These are phyloP conservation scores for Aspergillus sparsus DNA, from an alignment of 495 filamentous ascomycete genomes.

Conservation along the genomic window DNA sequence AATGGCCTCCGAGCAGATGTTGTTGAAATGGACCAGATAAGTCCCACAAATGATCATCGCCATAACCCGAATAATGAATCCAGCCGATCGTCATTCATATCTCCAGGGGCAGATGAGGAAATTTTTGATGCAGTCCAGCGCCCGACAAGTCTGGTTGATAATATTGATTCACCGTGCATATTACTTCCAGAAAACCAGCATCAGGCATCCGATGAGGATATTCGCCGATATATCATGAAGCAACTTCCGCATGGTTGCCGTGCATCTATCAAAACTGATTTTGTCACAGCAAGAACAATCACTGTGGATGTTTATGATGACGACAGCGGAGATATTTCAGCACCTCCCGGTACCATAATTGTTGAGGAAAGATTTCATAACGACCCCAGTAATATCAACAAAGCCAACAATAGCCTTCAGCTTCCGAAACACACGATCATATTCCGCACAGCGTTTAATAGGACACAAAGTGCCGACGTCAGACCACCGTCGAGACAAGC, in stretches of 20 bases:
- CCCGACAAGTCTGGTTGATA: conserved; percentile 29
- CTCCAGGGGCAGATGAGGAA: conserved; percentile 41
- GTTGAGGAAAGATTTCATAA: conserved; percentile 57
- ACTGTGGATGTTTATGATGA: conserved; percentile 71
- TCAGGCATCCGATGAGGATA: conserved; percentile 46
- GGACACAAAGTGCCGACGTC: conserved; percentile 43
- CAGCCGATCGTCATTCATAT: conserved; percentile 41
- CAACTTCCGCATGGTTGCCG: conserved; percentile 47
- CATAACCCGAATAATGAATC: conserved; percentile 23
- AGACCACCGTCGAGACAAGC: conserved; percentile 26
- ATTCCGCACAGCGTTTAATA: conserved; percentile 49
- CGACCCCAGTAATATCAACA: conserved; percentile 32
- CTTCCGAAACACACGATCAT: conserved; percentile 47
- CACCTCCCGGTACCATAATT: conserved; percentile 67
- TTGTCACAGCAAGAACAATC: conserved; percentile 66
- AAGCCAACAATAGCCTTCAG: conserved; percentile 20
- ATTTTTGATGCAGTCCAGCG: conserved; percentile 53
- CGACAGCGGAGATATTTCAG: conserved; percentile 56
- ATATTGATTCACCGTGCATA: conserved; percentile 26
- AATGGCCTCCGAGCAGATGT: conserved; percentile 64
- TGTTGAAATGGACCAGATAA: conserved; percentile 42
- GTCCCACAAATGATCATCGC: conserved; percentile 24
- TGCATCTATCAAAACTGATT: conserved; percentile 66
- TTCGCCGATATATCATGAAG: conserved; percentile 47
- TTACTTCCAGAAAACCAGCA: conserved; percentile 37